phyloP scores from a whole-genome alignment of 164 flowering plant genomes.

The Protea cynaroides region DNA sequence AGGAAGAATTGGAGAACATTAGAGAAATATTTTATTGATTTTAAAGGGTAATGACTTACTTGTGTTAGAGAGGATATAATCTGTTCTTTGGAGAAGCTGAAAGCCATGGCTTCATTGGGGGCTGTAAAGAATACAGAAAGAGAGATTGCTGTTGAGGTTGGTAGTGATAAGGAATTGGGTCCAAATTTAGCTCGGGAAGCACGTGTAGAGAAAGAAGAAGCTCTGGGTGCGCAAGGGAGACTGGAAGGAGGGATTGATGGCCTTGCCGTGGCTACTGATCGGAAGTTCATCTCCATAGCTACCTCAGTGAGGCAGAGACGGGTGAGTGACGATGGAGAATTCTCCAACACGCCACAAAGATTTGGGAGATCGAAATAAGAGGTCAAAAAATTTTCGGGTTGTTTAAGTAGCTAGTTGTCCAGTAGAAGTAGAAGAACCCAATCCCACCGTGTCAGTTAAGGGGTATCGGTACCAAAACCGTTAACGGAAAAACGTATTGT shows the following conservation, averaged over 20 bases:
- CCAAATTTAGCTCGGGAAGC: slow-evolving; percentile 17
- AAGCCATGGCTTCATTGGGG: slow-evolving; percentile 57
- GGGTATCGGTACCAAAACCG: too few species aligned
- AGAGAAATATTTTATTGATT: neutral
- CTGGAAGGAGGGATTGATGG: slow-evolving; percentile 20
- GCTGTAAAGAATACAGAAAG: slow-evolving; percentile 45
- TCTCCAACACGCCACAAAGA: neutral
- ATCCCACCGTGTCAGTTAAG: neutral
- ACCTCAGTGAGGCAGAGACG: neutral
- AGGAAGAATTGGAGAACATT: neutral
- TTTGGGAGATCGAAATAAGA: neutral
- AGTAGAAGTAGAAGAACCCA: neutral
- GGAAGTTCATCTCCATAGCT: slow-evolving; percentile 46
- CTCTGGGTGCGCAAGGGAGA: neutral
- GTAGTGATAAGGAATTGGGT: slow-evolving; percentile 25
- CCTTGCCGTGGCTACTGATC: slow-evolving; percentile 47
- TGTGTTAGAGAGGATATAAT: slow-evolving; percentile 64
- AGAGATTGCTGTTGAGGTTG: slow-evolving; percentile 45
- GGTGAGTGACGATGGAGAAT: too few species aligned
- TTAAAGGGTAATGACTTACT: slow-evolving; percentile 23
- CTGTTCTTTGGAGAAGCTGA: slow-evolving; percentile 61
- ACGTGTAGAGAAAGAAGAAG: slow-evolving; percentile 13
- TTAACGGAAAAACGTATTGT: too few species aligned
- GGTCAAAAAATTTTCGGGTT: neutral
- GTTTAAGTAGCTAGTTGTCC: neutral